Base-by-base conservation (phyloP, 129 eudicot species). In the Tagetes erecta region DNA sequence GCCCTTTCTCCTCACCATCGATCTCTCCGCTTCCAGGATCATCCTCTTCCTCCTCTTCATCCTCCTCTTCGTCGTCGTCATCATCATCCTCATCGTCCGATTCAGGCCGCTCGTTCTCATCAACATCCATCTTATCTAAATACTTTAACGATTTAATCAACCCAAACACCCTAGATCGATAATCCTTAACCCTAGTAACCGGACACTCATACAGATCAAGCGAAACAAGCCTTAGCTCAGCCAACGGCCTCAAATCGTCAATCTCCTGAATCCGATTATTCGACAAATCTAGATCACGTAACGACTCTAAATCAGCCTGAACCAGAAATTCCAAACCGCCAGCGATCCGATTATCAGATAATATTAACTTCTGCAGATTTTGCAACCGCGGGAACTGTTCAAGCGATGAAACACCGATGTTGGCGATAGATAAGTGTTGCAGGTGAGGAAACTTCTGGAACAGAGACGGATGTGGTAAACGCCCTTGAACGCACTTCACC, bases 141-240 rank as follows among this genome's bases (percentile, higher is more conserved):
- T 84, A 94, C 86, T 84, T 90, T 80, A 94, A 80, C 66, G 88
- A 81, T 81, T 84, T 87, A 31, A 94, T 87, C 96, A 94, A 86
- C 4, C 96, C 98, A 65, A 94, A 94, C 80, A 94, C 98, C 52
- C 91, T 84, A 76, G 93, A 84, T 70, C 98, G 81, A 74, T 91
- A 94, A 84, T 94, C 98, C 78, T 91, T 91, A 30, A 90, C 91
- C 78, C 98, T 82, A 2, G 98, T 94, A 3, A 94, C 97, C 13
- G 98, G 98, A 55, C 97, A 94, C 89, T 94, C 98, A 13, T 94
- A 94, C 57, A 94, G 85, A 91, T 94, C 98, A 63, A 94, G 87
- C 6, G 93, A 84, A 8, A 91, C 96, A 74, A 94, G 77, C 80
- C 84, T 81, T 27, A 91, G 78, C 82, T 91, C 96, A 3, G 97